A percentile compares a stretch with the other conserved stretches of the same genome.
Conservation (phyloP, 352 stramenopile species). For the Globisporangium cystogenes region DNA sequence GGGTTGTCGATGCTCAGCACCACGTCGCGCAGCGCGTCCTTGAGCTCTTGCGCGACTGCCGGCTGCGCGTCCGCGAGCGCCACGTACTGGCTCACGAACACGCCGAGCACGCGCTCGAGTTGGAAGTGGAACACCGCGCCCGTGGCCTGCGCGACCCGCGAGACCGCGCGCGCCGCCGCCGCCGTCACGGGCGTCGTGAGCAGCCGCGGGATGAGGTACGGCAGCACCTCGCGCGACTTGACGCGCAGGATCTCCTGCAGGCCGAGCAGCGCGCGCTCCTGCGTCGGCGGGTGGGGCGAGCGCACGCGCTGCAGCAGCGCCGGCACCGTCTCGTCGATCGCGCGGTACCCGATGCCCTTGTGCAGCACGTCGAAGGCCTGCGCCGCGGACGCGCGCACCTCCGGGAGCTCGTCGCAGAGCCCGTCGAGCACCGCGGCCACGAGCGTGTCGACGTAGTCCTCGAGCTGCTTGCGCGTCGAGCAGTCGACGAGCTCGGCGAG, state of each 20-base stretch:
- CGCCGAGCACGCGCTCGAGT: conserved; percentile 92
- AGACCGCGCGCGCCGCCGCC: conserved; percentile 89
- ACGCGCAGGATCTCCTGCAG: conserved; percentile 97
- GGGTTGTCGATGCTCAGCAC: conserved; percentile 82
- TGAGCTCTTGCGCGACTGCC: conserved; percentile 57
- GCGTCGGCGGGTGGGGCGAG: conserved; percentile 44
- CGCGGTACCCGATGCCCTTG: conserved; percentile 91
- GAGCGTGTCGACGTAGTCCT: conserved; percentile 96
- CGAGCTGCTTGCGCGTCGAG: conserved; percentile 94
- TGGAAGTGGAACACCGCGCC: conserved; percentile 94
- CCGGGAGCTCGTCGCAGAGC: conserved; percentile 92
- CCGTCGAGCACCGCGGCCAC: conserved; percentile 97
- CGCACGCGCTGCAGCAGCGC: conserved; percentile 94
- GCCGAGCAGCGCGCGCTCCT: conserved; percentile 92
- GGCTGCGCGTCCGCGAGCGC: conserved; percentile 28
- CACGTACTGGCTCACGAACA: conserved; percentile 74
- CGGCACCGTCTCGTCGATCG: conserved; percentile 97
- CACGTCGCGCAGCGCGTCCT: conserved; percentile 64
- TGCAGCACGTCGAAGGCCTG: conserved; percentile 98
- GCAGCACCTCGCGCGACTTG: conserved; percentile 95
- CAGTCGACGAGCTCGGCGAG: conserved; percentile 97
- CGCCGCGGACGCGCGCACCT: conserved; percentile 90
- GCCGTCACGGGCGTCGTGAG: conserved; percentile 89
- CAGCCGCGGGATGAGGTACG: conserved; percentile 96
- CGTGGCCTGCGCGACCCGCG: conserved; percentile 92